Base-by-base conservation (phyloP, 2,329 filamentous ascomycete genomes). In the Fusarium metavorans region DNA sequence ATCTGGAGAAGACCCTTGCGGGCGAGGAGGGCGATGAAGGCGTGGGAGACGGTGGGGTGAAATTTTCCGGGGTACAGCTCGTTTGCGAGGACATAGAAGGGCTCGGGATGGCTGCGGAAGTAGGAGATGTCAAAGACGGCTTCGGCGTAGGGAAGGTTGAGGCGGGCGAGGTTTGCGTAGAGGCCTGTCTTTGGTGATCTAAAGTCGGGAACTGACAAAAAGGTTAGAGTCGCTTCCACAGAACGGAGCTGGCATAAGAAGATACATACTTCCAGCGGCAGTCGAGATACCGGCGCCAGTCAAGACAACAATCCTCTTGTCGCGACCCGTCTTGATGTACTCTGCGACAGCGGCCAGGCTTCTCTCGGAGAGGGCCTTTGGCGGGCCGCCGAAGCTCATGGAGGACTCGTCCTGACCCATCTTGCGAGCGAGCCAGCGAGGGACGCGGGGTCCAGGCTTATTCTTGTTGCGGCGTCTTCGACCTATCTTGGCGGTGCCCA, bases 51-150 rank as follows among this genome's bases (percentile, higher is more conserved):
- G 2, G 97, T 99, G 0, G 97, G 97, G 64, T 92, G 88, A 85
- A 94, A 98, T 78, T 93, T 93, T 20, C 95, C 96, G 0, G 97
- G 97, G 80, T 98, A 97, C 5, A 99, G 88, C 84, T 98, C 97
- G 78, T 93, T 93, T 16, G 96, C 96, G 39, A 99, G 89, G 1
- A 94, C 91, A 83, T 98, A 99, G 85, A 99, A 99, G 0, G 97
- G 95, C 35, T 92, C 87, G 0, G 97, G 97, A 74, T 97, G 93
- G 50, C 92, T 80, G 71, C 92, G 89, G 85, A 99, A 99, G 87
- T 94, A 99, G 68, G 87, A 87, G 74, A 99, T 96, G 80, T 98
- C 95, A 83, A 99, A 98, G 52, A 98, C 95, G 37, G 95, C 95
- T 84, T 98, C 95, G 25, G 96, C 93, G 78, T 96, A 92, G 0